These are phyloP conservation scores for Acarospora socialis DNA, from an alignment of 2,329 filamentous ascomycete species.

Conservation along the genomic window DNA sequence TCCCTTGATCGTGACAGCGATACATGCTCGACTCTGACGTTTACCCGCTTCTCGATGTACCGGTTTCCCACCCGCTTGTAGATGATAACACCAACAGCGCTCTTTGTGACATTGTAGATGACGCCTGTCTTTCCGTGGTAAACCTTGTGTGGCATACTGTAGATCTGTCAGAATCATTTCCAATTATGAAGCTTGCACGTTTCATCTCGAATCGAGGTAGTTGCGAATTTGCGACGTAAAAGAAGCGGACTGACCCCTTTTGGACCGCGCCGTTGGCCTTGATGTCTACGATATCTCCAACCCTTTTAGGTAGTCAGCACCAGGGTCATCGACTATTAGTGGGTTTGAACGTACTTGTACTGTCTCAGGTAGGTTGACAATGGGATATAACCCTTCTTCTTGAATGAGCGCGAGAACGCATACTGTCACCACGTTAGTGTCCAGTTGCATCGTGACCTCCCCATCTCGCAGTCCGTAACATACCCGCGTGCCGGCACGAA, in stretches of 20 bases:
- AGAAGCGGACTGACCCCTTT: constrained; percentile 63
- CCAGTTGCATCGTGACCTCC: constrained; percentile 2
- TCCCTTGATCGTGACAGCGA: constrained; percentile 86
- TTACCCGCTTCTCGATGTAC: constrained; percentile 99
- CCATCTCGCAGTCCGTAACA: constrained; percentile 24
- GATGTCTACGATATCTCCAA: constrained; percentile 98
- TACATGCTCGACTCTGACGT: constrained; percentile 97
- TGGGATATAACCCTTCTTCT: constrained; percentile 86
- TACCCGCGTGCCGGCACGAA: constrained; percentile 74
- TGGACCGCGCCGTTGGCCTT: constrained; percentile 97
- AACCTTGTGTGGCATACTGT: constrained; percentile 95
- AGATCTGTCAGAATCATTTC: constrained; percentile 8
- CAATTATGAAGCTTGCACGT: constrained; percentile 20
- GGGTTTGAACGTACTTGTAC: constrained; percentile 54
- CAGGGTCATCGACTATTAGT: constrained; percentile 14
- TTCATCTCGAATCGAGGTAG: constrained; percentile 7
- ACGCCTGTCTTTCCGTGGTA: constrained; percentile 99
- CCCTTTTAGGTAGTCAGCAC: constrained; percentile 44
- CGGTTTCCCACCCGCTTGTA: constrained; percentile 99
- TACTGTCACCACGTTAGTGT: constrained; percentile 40
- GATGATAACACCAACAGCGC: constrained; percentile 93
- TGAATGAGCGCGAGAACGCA: constrained; percentile 89
- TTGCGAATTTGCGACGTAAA: constrained; percentile 10
- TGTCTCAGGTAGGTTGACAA: constrained; percentile 88
- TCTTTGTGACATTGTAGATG: constrained; percentile 98